Conservation (phyloP, 495 filamentous ascomycete species). For the Penicillium maclennaniae region DNA sequence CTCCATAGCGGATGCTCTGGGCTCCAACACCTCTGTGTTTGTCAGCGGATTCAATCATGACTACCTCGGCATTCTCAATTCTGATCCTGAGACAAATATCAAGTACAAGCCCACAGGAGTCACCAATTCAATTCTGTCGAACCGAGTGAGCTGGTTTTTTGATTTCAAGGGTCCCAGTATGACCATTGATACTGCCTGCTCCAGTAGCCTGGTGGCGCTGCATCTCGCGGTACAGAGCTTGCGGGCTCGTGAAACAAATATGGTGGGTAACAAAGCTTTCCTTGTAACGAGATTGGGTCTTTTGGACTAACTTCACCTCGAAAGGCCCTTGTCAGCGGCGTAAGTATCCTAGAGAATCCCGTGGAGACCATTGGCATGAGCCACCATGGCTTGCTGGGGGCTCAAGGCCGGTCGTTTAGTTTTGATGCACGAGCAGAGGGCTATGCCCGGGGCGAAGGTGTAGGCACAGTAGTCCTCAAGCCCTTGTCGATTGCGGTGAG, state of each 20-base stretch:
- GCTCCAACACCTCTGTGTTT: constrained; percentile 34
- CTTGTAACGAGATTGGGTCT: not conserved
- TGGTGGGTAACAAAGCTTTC: constrained; percentile 14
- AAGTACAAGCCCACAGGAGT: constrained; percentile 29
- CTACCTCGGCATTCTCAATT: constrained; percentile 21
- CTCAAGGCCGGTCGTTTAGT: constrained; percentile 33
- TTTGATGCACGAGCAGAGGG: constrained; percentile 44
- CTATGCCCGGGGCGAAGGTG: constrained; percentile 45
- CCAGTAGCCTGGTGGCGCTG: constrained; percentile 32
- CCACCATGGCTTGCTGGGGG: constrained; percentile 29
- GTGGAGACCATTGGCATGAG: constrained; percentile 19
- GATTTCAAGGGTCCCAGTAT: constrained; percentile 40
- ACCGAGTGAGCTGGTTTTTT: constrained; percentile 43
- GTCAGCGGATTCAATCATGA: constrained; percentile 29
- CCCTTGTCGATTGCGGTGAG: constrained; percentile 32
- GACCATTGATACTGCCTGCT: constrained; percentile 43
- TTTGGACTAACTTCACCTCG: not conserved
- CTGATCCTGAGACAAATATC: constrained; percentile 18
- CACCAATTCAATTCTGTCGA: constrained; percentile 37
- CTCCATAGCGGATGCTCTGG: constrained; percentile 17
- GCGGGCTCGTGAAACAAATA: constrained; percentile 34
- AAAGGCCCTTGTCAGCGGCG: constrained; percentile 23
- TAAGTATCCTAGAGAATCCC: constrained; percentile 20
- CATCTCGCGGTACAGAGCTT: constrained; percentile 37
- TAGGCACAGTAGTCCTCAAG: constrained; percentile 40